Evolutionary conservation across 768 basidiomycete genomes (phyloP).

Genomic region (Lyophyllum decastes): DNA sequence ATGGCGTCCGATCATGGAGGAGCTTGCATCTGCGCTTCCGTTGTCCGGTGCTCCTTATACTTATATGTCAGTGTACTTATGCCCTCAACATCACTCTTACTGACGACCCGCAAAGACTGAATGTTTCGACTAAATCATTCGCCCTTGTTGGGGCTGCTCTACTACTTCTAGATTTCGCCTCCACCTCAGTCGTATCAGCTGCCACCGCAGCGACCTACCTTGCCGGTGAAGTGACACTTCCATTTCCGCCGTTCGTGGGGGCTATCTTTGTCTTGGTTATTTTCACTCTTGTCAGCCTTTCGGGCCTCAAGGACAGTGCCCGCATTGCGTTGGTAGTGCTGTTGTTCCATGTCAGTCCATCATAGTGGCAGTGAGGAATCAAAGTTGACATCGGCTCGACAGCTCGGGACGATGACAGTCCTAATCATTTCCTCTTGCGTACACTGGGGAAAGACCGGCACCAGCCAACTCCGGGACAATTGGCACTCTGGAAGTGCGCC

Average conservation of each 20-base stretch:
- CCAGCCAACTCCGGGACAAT: slow-evolving; percentile 48
- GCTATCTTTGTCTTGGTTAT: slow-evolving; percentile 54
- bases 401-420: slow-evolving; percentile 58
- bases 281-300: slow-evolving; percentile 56
- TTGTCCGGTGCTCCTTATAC: slow-evolving; percentile 73
- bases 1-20: slow-evolving; percentile 77
- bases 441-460: slow-evolving; percentile 55
- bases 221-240: slow-evolving; percentile 58
- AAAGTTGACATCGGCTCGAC: background rate
- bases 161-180: slow-evolving; percentile 69
- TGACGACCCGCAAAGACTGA: slow-evolving; percentile 39
- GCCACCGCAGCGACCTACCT: slow-evolving; percentile 73
- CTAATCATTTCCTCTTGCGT: slow-evolving; percentile 52
- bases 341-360: slow-evolving; percentile 53
- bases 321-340: slow-evolving; percentile 59
- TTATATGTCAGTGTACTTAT: slow-evolving; percentile 48
- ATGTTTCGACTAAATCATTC: slow-evolving; percentile 61
- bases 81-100: background rate
- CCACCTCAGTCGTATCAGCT: slow-evolving; percentile 72
- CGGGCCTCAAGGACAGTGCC: slow-evolving; percentile 64
- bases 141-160: slow-evolving; percentile 68
- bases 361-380: background rate
- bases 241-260: slow-evolving; percentile 55
- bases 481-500: slow-evolving; percentile 44
- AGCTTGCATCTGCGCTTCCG: slow-evolving; percentile 68